Evolutionary conservation across 768 basidiomycete species (phyloP), one percentile per base, ranked within the genome.

Genomic region (Crassisporium funariophilum): DNA sequence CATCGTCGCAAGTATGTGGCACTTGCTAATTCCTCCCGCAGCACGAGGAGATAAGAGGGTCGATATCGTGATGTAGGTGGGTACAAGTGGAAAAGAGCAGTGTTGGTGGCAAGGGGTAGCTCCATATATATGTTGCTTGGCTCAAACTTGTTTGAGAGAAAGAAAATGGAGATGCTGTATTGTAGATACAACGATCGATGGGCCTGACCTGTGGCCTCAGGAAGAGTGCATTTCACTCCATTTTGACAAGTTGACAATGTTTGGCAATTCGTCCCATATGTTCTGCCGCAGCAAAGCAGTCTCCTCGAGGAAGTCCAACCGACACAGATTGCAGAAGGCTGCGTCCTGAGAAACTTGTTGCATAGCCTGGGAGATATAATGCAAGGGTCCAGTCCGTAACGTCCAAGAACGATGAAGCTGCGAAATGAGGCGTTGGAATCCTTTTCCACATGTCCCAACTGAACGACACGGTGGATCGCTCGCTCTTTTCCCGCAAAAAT

Each of bases 351-450:
- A 40, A 4, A 72, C 57, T 41, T 69, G 69, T 19, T 65, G 48
- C 17, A 71, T 67, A 4, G 74, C 76, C 48, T 81, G 81, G 5
- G 66, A 56, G 63, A 81, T 79, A 55, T 72, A 81, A 55, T 80
- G 75, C 29, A 82, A 60, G 2, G 79, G 76, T 0, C 77, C 78
- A 4, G 79, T 81, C 44, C 78, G 64, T 2, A 72, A 58, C 15
- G 67, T 64, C 77, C 80, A 82, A 1, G 75, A 75, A 6, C 71
- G 67, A 8, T 71, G 69, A 2, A 82, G 59, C 7, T 74, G 69
- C 22, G 70, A 68, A 0, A 71, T 54, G 4, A 79, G 60, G 22
- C 71, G 65, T 8, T 67, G 57, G 53, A 82, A 81, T 13, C 65
- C 72, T 36, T 68, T 71, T 12, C 53, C 54, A 52, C 80, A 81